These are phyloP conservation scores for Psilocybe tampanensis DNA, from an alignment of 768 basidiomycete genomes.

Conservation along the genomic window DNA sequence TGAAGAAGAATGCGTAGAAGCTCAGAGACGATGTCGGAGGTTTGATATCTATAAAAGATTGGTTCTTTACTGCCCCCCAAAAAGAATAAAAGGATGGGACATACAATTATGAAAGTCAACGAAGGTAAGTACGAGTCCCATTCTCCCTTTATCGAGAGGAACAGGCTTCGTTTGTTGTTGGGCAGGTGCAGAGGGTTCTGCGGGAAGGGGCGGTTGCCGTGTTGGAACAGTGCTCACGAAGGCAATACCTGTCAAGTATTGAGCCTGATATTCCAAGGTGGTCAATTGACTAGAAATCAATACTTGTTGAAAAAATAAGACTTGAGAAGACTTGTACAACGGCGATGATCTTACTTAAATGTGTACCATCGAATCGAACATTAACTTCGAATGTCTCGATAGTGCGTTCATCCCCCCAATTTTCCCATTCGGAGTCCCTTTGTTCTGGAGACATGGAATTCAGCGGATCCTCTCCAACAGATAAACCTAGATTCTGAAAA, in stretches of 20 bases:
- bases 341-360: constrained; percentile 37
- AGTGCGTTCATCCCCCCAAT: constrained; percentile 58
- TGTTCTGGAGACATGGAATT: constrained; percentile 27
- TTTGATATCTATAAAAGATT: constrained; percentile 31
- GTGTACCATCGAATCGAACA: constrained; percentile 46
- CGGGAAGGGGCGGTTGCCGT: constrained; percentile 24
- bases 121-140: constrained; percentile 54
- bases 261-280: constrained; percentile 11
- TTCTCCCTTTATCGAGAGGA: constrained; percentile 26
- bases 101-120: constrained; percentile 68
- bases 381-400: constrained; percentile 67
- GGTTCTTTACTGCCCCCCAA: too few species aligned
- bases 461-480: constrained; percentile 34
- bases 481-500: constrained; percentile 47
- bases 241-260: constrained; percentile 30
- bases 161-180: constrained; percentile 18
- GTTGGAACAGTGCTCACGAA: constrained; percentile 47
- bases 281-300: constrained; percentile 7
- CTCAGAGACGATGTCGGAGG: constrained; percentile 41
- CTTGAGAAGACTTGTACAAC: neutral
- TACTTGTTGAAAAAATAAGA: constrained; percentile 2
- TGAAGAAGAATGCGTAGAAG: constrained; percentile 31
- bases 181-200: constrained; percentile 16
- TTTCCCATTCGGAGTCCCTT: constrained; percentile 46
- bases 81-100: constrained; percentile 26